Evolutionary conservation across 2,329 filamentous ascomycete species (phyloP).

Genomic region (Trichocomaceae sp.): DNA sequence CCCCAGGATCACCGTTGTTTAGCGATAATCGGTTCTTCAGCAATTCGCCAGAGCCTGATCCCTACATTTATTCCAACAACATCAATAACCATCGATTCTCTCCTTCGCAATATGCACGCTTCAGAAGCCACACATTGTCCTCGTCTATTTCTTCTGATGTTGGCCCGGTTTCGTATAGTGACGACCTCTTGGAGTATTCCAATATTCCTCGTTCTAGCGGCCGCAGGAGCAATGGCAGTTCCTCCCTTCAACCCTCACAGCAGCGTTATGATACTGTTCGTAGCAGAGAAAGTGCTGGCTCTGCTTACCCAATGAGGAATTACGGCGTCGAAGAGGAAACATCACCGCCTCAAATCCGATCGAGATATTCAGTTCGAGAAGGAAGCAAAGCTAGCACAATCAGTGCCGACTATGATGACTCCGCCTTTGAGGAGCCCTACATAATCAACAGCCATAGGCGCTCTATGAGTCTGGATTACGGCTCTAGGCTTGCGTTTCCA

Average conservation of each 20-base stretch:
- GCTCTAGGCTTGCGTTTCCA: slow-evolving; percentile 29
- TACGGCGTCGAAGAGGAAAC: slow-evolving; percentile 24
- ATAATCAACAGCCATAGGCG: slow-evolving; percentile 24
- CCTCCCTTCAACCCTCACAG: slow-evolving; percentile 58
- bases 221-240: slow-evolving; percentile 73
- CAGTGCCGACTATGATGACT: slow-evolving; percentile 56
- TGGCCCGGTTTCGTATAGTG: slow-evolving; percentile 33
- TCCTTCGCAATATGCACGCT: slow-evolving; percentile 32
- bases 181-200: slow-evolving; percentile 36
- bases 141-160: slow-evolving; percentile 55
- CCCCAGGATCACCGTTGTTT: slow-evolving; percentile 32
- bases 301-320: slow-evolving; percentile 10
- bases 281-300: slow-evolving; percentile 27
- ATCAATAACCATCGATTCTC: slow-evolving; percentile 24
- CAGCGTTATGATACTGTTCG: slow-evolving; percentile 59
- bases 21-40: slow-evolving; percentile 35
- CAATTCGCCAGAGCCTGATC: slow-evolving; percentile 36
- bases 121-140: slow-evolving; percentile 54
- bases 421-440: slow-evolving; percentile 8
- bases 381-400: slow-evolving; percentile 69
- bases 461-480: slow-evolving; percentile 42
- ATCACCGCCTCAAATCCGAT: slow-evolving; percentile 9
- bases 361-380: slow-evolving; percentile 48
- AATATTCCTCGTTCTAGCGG: slow-evolving; percentile 40
- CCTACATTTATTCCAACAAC: slow-evolving; percentile 15